Evolutionary conservation across 2,329 filamentous ascomycete species (phyloP), one percentile per base, ranked within the genome.

Genomic region (Epichloe sp.): DNA sequence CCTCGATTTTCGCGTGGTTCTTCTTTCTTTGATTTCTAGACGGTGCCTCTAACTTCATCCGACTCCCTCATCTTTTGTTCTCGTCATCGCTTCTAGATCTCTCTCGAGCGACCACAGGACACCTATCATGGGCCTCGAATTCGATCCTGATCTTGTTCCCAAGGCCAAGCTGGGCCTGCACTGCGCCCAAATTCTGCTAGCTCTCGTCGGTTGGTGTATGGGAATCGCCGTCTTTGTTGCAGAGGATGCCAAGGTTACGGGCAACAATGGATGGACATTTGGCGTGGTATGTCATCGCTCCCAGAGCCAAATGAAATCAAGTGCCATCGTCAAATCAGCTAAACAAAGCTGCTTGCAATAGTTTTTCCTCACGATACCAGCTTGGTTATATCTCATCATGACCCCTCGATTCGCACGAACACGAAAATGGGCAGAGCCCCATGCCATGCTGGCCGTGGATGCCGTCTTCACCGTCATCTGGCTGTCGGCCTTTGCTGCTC

Each of bases 401-500:
- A 77, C 80, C 3, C 81, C 81, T 42, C 74, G 81, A 49, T 85
- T 79, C 63, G 72, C 74, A 46, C 75, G 81, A 55, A 82, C 82
- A 4, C 74, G 78, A 50, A 78, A 72, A 55, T 71, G 81, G 49
- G 82, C 81, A 48, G 71, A 83, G 53, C 79, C 81, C 3, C 76
- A 80, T 57, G 80, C 72, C 54, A 80, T 85, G 72, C 67, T 79
- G 23, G 68, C 65, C 8, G 69, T 83, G 35, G 82, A 85, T 60
- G 65, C 64, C n/a, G 40, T 80, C 52, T 82, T 75, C 61, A 68
- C 70, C 60, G 63, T 85, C 56, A 66, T 85, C 55, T 85, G 82
- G 81, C 70, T 86, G 43, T 82, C 81, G 3, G 82, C 77, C 17
- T 85, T 85, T 61, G 76, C 82, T 34, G 75, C 78, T 17, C 79